Conservation (phyloP, 2,329 filamentous ascomycete genomes). For the Cordyceps fumosorosea region DNA sequence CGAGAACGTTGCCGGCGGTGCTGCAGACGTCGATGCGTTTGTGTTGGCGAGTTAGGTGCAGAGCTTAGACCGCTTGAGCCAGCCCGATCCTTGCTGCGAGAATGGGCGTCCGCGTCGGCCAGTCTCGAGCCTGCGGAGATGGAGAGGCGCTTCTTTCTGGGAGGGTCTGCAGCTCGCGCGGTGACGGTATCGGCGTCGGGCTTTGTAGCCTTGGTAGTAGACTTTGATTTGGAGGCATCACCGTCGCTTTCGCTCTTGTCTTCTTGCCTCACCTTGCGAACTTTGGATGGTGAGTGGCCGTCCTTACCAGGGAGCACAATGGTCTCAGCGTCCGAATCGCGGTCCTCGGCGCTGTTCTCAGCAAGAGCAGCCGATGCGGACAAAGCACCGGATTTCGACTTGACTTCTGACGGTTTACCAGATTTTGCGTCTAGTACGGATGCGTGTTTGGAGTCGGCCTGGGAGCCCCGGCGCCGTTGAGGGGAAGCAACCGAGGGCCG, state of each 20-base stretch:
- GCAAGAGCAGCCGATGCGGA: slow-evolving; percentile 26
- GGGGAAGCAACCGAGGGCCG: slow-evolving; percentile 50
- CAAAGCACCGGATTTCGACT: slow-evolving; percentile 21
- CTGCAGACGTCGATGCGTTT: slow-evolving; percentile 28
- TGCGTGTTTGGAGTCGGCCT: slow-evolving; percentile 9
- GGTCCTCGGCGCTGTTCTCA: slow-evolving; percentile 42
- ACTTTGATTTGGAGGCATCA: slow-evolving; percentile 26
- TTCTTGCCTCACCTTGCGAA: slow-evolving; percentile 59
- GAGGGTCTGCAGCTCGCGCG: slow-evolving; percentile 8
- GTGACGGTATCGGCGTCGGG: slow-evolving; percentile 30
- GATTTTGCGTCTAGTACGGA: slow-evolving; percentile 9
- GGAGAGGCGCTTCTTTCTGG: slow-evolving; percentile 45
- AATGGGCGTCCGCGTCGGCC: slow-evolving; percentile 33
- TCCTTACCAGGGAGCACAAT: slow-evolving; percentile 62
- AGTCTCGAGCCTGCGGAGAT: slow-evolving; percentile 20
- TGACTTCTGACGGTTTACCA: slow-evolving; percentile 12
- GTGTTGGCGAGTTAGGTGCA: slow-evolving; percentile 48
- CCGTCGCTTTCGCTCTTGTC: slow-evolving; percentile 53
- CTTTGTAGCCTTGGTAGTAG: slow-evolving; percentile 28
- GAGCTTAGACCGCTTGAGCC: slow-evolving; percentile 51
- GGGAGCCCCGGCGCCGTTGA: slow-evolving; percentile 25
- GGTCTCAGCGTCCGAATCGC: slow-evolving; percentile 65
- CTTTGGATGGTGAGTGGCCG: slow-evolving; percentile 56
- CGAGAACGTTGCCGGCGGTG: slow-evolving; percentile 28
- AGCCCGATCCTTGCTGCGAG: slow-evolving; percentile 38